These are phyloP conservation scores for Carex pumila DNA, from an alignment of 176 grass and related monocot genomes.

Conservation along the genomic window DNA sequence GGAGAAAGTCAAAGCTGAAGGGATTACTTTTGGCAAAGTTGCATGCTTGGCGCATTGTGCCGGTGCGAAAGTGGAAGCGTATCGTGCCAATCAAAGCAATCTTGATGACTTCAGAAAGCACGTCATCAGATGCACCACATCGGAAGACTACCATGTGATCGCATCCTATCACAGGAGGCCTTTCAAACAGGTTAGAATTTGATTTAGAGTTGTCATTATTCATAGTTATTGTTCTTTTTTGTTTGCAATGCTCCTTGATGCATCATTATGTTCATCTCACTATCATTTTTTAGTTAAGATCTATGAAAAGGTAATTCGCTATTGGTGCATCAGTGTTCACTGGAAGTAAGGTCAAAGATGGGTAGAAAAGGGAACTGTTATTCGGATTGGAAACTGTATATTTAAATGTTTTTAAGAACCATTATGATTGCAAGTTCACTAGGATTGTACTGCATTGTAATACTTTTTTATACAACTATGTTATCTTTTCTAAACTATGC, in stretches of 20 bases:
- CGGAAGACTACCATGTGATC: conserved; percentile 68
- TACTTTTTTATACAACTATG: not conserved
- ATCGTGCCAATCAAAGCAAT: conserved; percentile 42
- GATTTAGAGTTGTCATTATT: not conserved
- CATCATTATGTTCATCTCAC: not conserved
- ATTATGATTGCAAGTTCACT: not conserved
- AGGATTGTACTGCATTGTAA: not conserved
- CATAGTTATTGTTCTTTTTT: not conserved
- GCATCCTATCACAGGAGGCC: conserved; percentile 49
- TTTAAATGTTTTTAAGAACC: not conserved
- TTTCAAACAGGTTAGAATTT: conserved; percentile 33
- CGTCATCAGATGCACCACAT: conserved; percentile 44
- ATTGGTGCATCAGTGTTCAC: not conserved
- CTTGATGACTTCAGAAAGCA: conserved; percentile 58
- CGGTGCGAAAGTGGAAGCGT: conserved; percentile 62
- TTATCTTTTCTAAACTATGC: not conserved
- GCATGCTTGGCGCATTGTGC: conserved; percentile 79
- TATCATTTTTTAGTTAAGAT: not conserved
- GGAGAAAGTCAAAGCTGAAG: conserved; percentile 53
- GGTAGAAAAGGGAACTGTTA: not conserved
- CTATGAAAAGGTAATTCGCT: not conserved
- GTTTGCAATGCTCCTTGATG: not conserved
- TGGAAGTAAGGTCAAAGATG: not conserved
- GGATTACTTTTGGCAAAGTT: conserved; percentile 83
- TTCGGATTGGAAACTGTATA: not conserved